phyloP scores from a whole-genome alignment of 495 filamentous ascomycete genomes.

The Letharia lupina region DNA sequence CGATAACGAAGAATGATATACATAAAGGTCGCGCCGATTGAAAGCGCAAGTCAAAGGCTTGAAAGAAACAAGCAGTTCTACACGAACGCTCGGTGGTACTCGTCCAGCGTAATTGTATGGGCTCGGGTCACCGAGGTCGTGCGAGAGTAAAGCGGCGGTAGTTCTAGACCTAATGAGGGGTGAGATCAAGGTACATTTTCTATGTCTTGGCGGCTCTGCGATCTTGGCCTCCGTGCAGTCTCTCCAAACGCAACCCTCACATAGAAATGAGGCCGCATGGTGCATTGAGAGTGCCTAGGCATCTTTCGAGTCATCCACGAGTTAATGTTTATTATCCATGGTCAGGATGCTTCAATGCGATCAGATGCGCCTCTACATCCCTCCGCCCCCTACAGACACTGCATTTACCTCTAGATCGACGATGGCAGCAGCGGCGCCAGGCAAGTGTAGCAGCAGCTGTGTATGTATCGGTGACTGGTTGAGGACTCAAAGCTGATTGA shows the following conservation, averaged over 20 bases:
- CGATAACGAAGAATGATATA: too few relatives aligned
- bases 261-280: constrained; percentile 31
- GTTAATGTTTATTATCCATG: background rate
- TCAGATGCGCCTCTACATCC: constrained; percentile 23
- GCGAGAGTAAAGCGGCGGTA: too few relatives aligned
- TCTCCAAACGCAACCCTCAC: background rate
- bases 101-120: too few relatives aligned
- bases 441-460: constrained; percentile 37
- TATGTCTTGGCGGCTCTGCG: background rate
- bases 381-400: constrained; percentile 15
- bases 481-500: constrained; percentile 3
- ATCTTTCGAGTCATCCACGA: constrained; percentile 15
- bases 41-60: too few relatives aligned
- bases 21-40: too few relatives aligned
- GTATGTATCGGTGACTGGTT: constrained; percentile 27
- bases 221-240: background rate
- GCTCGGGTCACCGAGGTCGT: too few relatives aligned
- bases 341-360: constrained; percentile 23
- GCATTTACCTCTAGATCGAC: constrained; percentile 21
- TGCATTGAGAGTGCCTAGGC: constrained; percentile 24
- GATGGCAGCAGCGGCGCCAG: constrained; percentile 31
- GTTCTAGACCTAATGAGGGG: too few relatives aligned
- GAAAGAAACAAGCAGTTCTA: too few relatives aligned
- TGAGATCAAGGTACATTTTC: too few relatives aligned
- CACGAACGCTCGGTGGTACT: too few relatives aligned